phyloP scores from a whole-genome alignment of 78 protist genomes.

The Dictyostelium discoideum region DNA sequence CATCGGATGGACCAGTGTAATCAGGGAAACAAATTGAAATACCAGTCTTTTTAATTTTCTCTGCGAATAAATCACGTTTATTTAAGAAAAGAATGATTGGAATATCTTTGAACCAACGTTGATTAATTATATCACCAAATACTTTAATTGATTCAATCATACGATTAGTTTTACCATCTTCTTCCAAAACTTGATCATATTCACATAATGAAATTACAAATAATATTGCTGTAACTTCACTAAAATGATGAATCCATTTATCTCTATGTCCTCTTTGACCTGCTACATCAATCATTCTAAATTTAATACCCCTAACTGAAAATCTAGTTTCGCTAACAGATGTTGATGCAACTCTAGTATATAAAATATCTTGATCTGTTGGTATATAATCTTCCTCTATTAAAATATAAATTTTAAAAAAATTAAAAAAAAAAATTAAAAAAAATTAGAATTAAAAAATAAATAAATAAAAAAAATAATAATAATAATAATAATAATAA shows the following conservation, averaged over 20 bases:
- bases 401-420: not conserved
- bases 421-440: not conserved
- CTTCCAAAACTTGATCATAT: constrained; percentile 83
- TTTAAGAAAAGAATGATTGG: constrained; percentile 86
- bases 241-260: constrained; percentile 93
- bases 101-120: constrained; percentile 79
- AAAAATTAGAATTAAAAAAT: not conserved
- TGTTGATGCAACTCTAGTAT: constrained; percentile 85
- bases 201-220: constrained; percentile 84
- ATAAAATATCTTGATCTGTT: constrained; percentile 85
- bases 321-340: constrained; percentile 83
- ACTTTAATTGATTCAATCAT: constrained; percentile 82
- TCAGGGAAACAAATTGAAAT: constrained; percentile 82
- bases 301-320: constrained; percentile 41
- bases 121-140: constrained; percentile 82
- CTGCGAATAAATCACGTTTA: constrained; percentile 91
- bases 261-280: constrained; percentile 94
- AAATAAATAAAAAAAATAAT: too few species aligned
- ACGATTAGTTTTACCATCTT: constrained; percentile 84
- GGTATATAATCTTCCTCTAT: constrained; percentile 78
- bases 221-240: constrained; percentile 87
- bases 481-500: too few species aligned
- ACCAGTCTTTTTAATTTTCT: constrained; percentile 81
- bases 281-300: constrained; percentile 92
- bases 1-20: constrained; percentile 68